phyloP scores from a whole-genome alignment of 2,329 filamentous ascomycete species.

The Thermomyces lanuginosus region DNA sequence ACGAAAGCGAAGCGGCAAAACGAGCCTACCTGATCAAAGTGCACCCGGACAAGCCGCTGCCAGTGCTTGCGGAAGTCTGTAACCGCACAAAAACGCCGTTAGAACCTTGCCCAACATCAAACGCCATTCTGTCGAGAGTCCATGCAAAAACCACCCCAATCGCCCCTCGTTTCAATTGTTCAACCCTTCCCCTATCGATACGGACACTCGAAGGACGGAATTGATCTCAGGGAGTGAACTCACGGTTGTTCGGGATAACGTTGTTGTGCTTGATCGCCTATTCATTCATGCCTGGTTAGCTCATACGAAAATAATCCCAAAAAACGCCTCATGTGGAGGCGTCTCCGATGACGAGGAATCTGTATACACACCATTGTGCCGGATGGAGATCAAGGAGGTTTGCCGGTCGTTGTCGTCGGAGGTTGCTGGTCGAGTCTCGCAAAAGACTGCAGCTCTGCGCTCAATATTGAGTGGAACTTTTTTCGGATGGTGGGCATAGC shows the following conservation, averaged over 20 bases:
- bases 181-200: too few relatives aligned
- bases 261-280: slow-evolving; percentile 99
- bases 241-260: slow-evolving; percentile 91
- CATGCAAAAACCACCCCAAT: background rate
- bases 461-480: slow-evolving; percentile 23
- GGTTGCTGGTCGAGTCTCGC: slow-evolving; percentile 32
- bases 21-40: slow-evolving; percentile 93
- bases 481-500: slow-evolving; percentile 23
- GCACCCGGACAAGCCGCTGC: slow-evolving; percentile 95
- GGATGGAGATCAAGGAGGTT: slow-evolving; percentile 36
- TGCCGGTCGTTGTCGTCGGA: slow-evolving; percentile 26
- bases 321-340: slow-evolving; percentile 1
- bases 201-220: slow-evolving; percentile 3
- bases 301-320: too few relatives aligned
- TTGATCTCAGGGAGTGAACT: slow-evolving; percentile 22
- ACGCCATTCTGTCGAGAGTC: slow-evolving; percentile 4
- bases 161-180: background rate
- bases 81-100: slow-evolving; percentile 9
- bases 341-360: slow-evolving; percentile 6
- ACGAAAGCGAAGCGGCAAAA: slow-evolving; percentile 1
- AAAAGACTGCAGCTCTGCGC: slow-evolving; percentile 14
- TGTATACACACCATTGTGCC: slow-evolving; percentile 33
- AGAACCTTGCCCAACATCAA: slow-evolving; percentile 8
- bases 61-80: slow-evolving; percentile 99
- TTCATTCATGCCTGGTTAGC: slow-evolving; percentile 8